Evolutionary conservation across 805 yeast genomes (phyloP).

Genomic region (Priceomyces medius): DNA sequence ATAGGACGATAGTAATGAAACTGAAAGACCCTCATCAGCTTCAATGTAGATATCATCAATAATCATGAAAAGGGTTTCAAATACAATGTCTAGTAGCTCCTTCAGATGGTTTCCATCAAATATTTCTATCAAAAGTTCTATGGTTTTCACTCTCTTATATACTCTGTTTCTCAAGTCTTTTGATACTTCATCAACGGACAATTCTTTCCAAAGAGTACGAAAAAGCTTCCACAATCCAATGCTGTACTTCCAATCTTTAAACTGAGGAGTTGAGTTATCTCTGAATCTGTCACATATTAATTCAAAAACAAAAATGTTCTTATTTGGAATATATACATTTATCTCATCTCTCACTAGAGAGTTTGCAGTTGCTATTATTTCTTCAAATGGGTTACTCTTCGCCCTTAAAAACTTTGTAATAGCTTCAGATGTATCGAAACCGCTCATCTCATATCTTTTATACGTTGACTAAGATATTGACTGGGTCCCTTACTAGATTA

Average conservation of each 20-base stretch:
- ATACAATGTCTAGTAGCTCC: slow-evolving; percentile 17
- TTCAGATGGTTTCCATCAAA: slow-evolving; percentile 7
- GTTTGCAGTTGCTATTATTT: slow-evolving; percentile 37
- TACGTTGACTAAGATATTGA: background rate
- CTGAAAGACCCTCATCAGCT: slow-evolving; percentile 30
- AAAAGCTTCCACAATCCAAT: slow-evolving; percentile 52
- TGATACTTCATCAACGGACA: slow-evolving; percentile 18
- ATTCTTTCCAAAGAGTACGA: slow-evolving; percentile 34
- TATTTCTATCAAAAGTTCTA: slow-evolving; percentile 28
- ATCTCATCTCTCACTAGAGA: slow-evolving; percentile 31
- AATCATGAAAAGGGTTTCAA: slow-evolving; percentile 18
- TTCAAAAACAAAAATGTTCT: slow-evolving; percentile 54
- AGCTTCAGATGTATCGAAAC: slow-evolving; percentile 36
- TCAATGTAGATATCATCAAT: slow-evolving; percentile 25
- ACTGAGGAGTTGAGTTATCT: slow-evolving; percentile 42
- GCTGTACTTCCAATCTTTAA: slow-evolving; percentile 42
- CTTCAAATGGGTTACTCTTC: slow-evolving; percentile 43
- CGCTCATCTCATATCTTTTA: slow-evolving; percentile 4
- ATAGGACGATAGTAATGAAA: slow-evolving; percentile 25
- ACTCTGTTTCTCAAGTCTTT: slow-evolving; percentile 45
- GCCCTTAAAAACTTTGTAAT: slow-evolving; percentile 59
- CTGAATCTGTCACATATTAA: slow-evolving; percentile 59
- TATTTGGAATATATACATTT: slow-evolving; percentile 53
- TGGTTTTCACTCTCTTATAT: slow-evolving; percentile 41
- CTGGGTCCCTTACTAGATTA: background rate